These are phyloP conservation scores for Morella rubra DNA, from an alignment of 306 rosid species.

Conservation along the genomic window DNA sequence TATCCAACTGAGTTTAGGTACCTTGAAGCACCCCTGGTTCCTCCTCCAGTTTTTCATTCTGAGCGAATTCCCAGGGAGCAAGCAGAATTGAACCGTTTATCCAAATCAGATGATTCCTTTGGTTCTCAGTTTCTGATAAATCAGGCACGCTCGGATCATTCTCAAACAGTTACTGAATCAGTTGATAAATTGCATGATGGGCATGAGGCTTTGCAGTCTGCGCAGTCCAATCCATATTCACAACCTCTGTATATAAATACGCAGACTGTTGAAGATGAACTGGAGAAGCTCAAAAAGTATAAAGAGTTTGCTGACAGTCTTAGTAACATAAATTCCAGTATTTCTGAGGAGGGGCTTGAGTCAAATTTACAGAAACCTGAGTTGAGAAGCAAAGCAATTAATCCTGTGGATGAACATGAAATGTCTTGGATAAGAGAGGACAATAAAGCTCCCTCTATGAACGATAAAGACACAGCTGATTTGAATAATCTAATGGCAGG, in stretches of 20 bases:
- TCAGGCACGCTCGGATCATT: conserved; percentile 44
- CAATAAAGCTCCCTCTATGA: conserved; percentile 29
- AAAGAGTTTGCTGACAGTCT: conserved; percentile 31
- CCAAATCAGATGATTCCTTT: conserved; percentile 60
- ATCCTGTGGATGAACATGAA: conserved; percentile 29
- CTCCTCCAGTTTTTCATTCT: conserved; percentile 52
- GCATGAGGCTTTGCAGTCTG: conserved; percentile 31
- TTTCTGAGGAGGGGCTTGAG: conserved; percentile 33
- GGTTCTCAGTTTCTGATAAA: conserved; percentile 50
- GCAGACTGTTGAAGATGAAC: conserved; percentile 40
- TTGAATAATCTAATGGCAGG: conserved; percentile 26
- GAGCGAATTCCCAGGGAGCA: conserved; percentile 66
- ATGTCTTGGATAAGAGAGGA: conserved; percentile 23
- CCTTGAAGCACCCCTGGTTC: conserved; percentile 44
- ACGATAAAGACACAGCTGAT: conserved; percentile 27
- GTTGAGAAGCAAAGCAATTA: conserved; percentile 1
- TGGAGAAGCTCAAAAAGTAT: conserved; percentile 18
- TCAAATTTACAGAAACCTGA: conserved; percentile 27
- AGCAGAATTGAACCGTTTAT: conserved; percentile 53
- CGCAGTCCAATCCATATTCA: conserved; percentile 32
- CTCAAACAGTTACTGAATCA: conserved; percentile 34
- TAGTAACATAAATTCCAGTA: conserved; percentile 28
- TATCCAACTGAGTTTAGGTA: conserved; percentile 39
- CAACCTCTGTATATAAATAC: conserved; percentile 29
- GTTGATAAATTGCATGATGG: conserved; percentile 40